Conservation (phyloP, 1,139 yeast species). For the Taphrina betulina region DNA sequence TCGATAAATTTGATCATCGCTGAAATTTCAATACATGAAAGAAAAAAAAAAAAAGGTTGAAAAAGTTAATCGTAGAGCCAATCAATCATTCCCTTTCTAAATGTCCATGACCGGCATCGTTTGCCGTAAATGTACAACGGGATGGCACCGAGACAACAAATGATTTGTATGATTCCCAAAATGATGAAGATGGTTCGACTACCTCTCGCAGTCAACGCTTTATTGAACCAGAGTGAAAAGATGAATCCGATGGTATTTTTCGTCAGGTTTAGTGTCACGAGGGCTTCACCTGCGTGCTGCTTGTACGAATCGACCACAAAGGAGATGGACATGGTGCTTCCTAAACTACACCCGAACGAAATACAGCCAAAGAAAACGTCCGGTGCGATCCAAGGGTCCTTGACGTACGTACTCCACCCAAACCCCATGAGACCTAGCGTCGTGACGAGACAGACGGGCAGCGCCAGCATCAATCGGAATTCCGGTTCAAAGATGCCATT, state of each 20-base stretch:
- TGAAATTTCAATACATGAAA: too few species aligned
- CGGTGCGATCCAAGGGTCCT: slow-evolving; percentile 61
- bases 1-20: too few species aligned
- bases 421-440: slow-evolving; percentile 61
- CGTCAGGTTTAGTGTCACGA: slow-evolving; percentile 57
- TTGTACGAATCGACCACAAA: slow-evolving; percentile 61
- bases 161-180: slow-evolving; percentile 56
- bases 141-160: slow-evolving; percentile 53
- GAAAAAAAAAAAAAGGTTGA: too few species aligned
- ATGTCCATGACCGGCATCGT: slow-evolving; percentile 43
- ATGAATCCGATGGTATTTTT: slow-evolving; percentile 57
- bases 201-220: slow-evolving; percentile 51
- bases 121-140: slow-evolving; percentile 62
- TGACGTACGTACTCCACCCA: slow-evolving; percentile 57
- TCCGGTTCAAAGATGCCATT: slow-evolving; percentile 64
- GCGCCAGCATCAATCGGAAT: slow-evolving; percentile 56
- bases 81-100: slow-evolving; percentile 42
- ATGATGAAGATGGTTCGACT: slow-evolving; percentile 53
- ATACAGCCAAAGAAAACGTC: slow-evolving; percentile 57
- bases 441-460: slow-evolving; percentile 52
- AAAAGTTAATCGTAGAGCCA: slow-evolving; percentile 40
- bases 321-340: slow-evolving; percentile 62
- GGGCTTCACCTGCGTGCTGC: slow-evolving; percentile 57
- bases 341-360: slow-evolving; percentile 61
- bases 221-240: slow-evolving; percentile 58